Base-by-base conservation (phyloP, 2,329 filamentous ascomycete genomes). In the Trichoderma oligosporum region DNA sequence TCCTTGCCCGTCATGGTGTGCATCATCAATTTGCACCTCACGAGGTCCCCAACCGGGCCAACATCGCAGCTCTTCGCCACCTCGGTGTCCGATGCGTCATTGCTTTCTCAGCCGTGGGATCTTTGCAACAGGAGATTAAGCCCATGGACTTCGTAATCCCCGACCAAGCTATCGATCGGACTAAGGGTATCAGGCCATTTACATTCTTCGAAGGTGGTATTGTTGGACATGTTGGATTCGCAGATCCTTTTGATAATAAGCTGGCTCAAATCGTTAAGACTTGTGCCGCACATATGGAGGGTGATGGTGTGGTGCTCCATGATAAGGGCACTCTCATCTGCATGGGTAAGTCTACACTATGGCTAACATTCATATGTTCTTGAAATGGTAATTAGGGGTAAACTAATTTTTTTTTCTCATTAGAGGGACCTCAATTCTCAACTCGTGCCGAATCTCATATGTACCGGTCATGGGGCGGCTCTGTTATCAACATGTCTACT, bases 341-440 rank as follows among this genome's bases (percentile, higher is more conserved):
- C 77, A 99, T 99, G 88, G 87, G 87, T 90, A 76, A 60, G 82
- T 77, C 16, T 22, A 14, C 25, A 24, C 11, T 12, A 24, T 11
- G 7, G 29, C 29, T 20, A 8, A 31, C 11, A n/a, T 16, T 18
- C 12, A 7, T 3, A 35, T 8, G n/a, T n/a, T n/a, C n/a, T 3
- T 9, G 11, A 14, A 18, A 18, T 25, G 9, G 14, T 4, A 7
- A 11, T 35, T 9, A 22, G 8, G 6, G 6, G n/a, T 29, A 11
- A 7, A 41, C 35, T 49, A 25, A 49, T 35, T 16, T 4, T 31
- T 22, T 2, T 44, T 18, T 24, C 9, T 33, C 24, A 9, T 53
- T n/a, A 89, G 94, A 99, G 82, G 94, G 94, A n/a, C 94, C 94
- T 18, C 91, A 96, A 67, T 99, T 99, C 81, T 94, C 88, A 61